Evolutionary conservation across 352 stramenopile genomes (phyloP).

Genomic region (Phytophthora podocarpi): DNA sequence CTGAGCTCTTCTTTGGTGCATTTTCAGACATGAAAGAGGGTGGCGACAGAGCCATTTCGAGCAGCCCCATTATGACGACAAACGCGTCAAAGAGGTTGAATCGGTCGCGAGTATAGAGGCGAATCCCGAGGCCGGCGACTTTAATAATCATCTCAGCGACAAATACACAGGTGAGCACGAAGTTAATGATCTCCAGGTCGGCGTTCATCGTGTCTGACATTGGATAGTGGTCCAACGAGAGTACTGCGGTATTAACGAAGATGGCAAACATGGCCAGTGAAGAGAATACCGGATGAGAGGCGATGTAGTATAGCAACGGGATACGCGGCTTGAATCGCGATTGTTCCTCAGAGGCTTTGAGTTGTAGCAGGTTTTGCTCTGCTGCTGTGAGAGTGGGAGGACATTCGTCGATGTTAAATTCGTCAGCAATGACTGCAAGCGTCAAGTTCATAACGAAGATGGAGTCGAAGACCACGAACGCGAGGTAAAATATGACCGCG

Average conservation of each 20-base stretch:
- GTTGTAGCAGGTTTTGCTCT: conserved; percentile 17
- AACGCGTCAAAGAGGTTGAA: conserved; percentile 89
- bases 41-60: conserved; percentile 69
- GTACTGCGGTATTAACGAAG: conserved; percentile 78
- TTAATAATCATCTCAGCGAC: conserved; percentile 81
- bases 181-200: conserved; percentile 77
- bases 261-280: conserved; percentile 72
- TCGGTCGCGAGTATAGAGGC: conserved; percentile 65
- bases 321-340: conserved; percentile 23
- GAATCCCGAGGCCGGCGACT: conserved; percentile 69
- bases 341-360: conserved; percentile 26
- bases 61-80: conserved; percentile 69
- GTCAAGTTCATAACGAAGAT: conserved; percentile 94
- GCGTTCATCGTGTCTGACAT: conserved; percentile 55
- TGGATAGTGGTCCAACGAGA: conserved; percentile 83
- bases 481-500: conserved; percentile 82
- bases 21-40: conserved; percentile 68
- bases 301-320: conserved; percentile 52
- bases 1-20: conserved; percentile 67
- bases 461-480: conserved; percentile 87
- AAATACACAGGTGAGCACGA: conserved; percentile 75
- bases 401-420: conserved; percentile 79
- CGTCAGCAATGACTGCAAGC: conserved; percentile 90
- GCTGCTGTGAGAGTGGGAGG: conserved; percentile 29
- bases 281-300: conserved; percentile 60